Evolutionary conservation across 2,329 filamentous ascomycete species (phyloP), one percentile per base, ranked within the genome.

Genomic region (Penicillium fuscoglaucum): DNA sequence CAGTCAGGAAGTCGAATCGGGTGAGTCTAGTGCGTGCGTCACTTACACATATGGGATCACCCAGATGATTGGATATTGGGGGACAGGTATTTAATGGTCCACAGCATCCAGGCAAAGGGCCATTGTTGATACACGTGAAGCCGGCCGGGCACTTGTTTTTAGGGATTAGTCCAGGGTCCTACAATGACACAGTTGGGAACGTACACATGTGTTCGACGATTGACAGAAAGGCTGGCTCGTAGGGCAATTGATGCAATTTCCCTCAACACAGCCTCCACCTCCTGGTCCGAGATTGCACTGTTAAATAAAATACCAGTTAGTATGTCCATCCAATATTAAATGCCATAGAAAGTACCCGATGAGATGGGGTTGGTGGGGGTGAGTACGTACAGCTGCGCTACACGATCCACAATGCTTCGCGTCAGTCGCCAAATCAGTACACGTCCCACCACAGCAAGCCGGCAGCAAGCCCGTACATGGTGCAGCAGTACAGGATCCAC

Each of bases 11-110:
- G 10, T 3, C 7, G 17, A 50, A 40, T 21, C 4, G 2, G n/a
- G 9, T 0, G 19, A 8, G 21, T 29, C 6, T 31, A 26, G 13
- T 3, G 13, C 6, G 13, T 3, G 13, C 6, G 12, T 45, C 12
- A 60, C 64, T 62, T 62, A 66, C 62, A 37, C 64, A 66, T 39
- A 64, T 63, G 12, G 52, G 37, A 31, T 54, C 24, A 21, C 56
- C 62, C 10, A 12, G 44, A 28, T 57, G 47, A 29, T 55, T 50
- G 12, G 64, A 64, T 29, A 33, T 41, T 17, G 56, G 62, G 9
- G 61, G 61, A 48, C 64, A 65, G 17, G 47, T 45, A n/a, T 60
- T 60, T 15, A 53, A 26, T 15, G 8, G 31, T 9, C 52, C 52
- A 48, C 64, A 65, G 37, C 64, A 66, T 33, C 59, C 63, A 43